Percentiles rank a stretch among this genome's conserved stretches.
Evolutionary conservation across 139 green algal species (phyloP).

Genomic region (Mychonastes homosphaera): DNA sequence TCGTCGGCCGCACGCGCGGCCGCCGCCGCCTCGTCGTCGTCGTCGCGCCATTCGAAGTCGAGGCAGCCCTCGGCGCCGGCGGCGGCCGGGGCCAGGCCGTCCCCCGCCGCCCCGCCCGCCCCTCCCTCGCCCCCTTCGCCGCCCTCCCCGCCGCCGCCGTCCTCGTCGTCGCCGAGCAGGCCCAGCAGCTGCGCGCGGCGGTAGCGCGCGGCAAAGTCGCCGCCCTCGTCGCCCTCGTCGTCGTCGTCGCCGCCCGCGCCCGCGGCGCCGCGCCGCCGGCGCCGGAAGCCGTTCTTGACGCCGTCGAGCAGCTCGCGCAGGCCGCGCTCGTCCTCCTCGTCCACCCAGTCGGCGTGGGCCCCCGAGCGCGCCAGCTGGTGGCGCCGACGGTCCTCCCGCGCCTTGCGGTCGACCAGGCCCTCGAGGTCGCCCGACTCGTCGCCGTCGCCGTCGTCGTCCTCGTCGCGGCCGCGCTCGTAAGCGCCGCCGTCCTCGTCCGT

Average conservation of each 20-base stretch:
- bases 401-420: too few species aligned
- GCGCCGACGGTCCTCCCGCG: constrained; percentile 5
- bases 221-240: constrained; percentile 14
- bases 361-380: constrained; percentile 5
- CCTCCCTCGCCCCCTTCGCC: neutral
- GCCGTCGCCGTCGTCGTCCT: too few species aligned
- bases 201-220: constrained; percentile 4
- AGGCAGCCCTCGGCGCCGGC: constrained; percentile 2
- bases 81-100: neutral
- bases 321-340: neutral
- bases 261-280: neutral
- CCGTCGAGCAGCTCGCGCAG: constrained; percentile 13
- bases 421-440: too few species aligned
- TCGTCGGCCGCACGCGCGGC: constrained; percentile 9
- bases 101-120: neutral
- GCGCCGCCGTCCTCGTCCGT: too few species aligned
- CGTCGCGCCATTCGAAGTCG: constrained; percentile 7
- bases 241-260: constrained; percentile 4
- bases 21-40: constrained; percentile 8
- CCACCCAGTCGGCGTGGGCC: constrained; percentile 7
- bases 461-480: too few species aligned
- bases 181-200: constrained; percentile 16
- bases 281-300: constrained; percentile 13
- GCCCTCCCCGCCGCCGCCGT: neutral
- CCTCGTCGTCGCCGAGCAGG: neutral